These are phyloP conservation scores for Platanthera guangdongensis DNA, from an alignment of 106 monocot species.

Conservation along the genomic window DNA sequence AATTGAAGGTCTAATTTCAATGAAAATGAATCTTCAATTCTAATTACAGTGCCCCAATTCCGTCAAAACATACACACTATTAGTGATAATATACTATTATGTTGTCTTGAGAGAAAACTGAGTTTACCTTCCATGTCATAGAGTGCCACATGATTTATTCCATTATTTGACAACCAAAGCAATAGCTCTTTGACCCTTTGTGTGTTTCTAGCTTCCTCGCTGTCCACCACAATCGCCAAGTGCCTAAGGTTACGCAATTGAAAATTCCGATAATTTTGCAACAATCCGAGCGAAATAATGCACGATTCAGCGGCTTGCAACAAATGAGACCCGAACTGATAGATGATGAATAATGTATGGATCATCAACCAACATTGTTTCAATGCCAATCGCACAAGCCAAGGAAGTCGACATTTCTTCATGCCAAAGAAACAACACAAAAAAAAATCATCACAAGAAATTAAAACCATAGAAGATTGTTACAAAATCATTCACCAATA, in stretches of 20 bases:
- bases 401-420: slow-evolving; percentile 26
- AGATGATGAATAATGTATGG: slow-evolving; percentile 36
- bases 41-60: too few relatives aligned
- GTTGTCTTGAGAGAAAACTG: not conserved
- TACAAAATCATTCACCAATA: not conserved
- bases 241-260: slow-evolving; percentile 29
- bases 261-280: slow-evolving; percentile 34
- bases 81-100: not conserved
- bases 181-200: slow-evolving; percentile 46
- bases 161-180: slow-evolving; percentile 40
- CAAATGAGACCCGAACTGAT: slow-evolving; percentile 32
- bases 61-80: too few relatives aligned
- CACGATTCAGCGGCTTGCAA: slow-evolving; percentile 25
- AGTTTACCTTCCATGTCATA: slow-evolving; percentile 75
- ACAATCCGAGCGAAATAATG: slow-evolving; percentile 51
- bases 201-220: slow-evolving; percentile 56
- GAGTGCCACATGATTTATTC: slow-evolving; percentile 52
- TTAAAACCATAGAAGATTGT: not conserved
- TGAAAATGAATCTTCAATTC: too few relatives aligned
- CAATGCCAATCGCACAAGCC: slow-evolving; percentile 23
- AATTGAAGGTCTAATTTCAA: too few relatives aligned
- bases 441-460: not conserved
- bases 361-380: slow-evolving; percentile 45
- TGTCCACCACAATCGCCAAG: slow-evolving; percentile 69
- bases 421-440: slow-evolving; percentile 6